A percentile compares a stretch with the other conserved stretches of the same genome.
phyloP scores from a whole-genome alignment of 768 basidiomycete species.

The Mycena metata region DNA sequence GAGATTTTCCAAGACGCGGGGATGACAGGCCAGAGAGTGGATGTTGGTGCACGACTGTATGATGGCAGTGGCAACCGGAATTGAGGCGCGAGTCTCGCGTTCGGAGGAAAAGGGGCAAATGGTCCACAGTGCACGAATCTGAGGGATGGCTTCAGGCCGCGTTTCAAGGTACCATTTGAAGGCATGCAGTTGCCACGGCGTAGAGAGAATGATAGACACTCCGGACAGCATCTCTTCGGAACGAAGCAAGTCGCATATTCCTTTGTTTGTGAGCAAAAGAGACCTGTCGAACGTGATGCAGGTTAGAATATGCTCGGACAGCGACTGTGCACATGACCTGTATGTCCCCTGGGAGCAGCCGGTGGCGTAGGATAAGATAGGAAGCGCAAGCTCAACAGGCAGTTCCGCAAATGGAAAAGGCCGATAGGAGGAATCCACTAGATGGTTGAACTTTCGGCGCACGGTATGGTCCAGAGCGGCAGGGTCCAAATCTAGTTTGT shows the following conservation, averaged over 20 bases:
- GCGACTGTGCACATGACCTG: background rate
- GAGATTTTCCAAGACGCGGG: conserved; percentile 9
- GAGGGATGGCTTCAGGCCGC: conserved; percentile 27
- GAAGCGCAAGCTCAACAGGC: conserved; percentile 30
- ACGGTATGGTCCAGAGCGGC: background rate
- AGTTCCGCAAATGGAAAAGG: conserved; percentile 23
- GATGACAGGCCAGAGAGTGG: conserved; percentile 34
- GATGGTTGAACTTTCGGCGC: conserved; percentile 16
- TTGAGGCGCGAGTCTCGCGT: background rate
- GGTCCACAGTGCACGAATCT: conserved; percentile 33
- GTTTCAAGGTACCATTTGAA: conserved; percentile 13
- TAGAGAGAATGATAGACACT: conserved; percentile 24
- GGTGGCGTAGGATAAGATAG: conserved; percentile 25
- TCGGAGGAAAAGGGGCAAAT: conserved; percentile 20
- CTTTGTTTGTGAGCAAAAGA: conserved; percentile 27
- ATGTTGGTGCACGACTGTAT: conserved; percentile 32
- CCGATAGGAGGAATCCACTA: conserved; percentile 1
- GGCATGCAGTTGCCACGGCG: background rate
- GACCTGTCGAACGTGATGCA: background rate
- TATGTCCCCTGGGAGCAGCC: conserved; percentile 29
- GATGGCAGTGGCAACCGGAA: conserved; percentile 5
- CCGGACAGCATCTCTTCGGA: conserved; percentile 25
- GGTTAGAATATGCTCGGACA: too few species aligned
- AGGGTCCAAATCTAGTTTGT: too few species aligned
- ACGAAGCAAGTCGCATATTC: conserved; percentile 19